A percentile compares a stretch with the other conserved stretches of the same genome.
These are phyloP conservation scores for Acidomyces sp. DNA, from an alignment of 495 filamentous ascomycete species.

Conservation along the genomic window DNA sequence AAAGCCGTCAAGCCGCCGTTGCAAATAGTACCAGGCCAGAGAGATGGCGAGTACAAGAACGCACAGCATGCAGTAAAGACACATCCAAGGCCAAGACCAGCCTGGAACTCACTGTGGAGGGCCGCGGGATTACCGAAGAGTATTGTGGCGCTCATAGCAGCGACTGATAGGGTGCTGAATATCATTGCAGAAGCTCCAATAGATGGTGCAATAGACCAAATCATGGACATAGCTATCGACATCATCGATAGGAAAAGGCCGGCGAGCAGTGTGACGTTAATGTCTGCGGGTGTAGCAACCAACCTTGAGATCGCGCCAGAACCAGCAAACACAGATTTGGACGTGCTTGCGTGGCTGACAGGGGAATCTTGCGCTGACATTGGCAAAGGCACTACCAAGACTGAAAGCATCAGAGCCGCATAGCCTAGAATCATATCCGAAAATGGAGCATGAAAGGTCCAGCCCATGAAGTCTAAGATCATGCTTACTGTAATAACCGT, in stretches of 20 bases:
- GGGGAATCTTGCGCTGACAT: background rate
- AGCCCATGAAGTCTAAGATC: constrained; percentile 15
- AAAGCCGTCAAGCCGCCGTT: constrained; percentile 18
- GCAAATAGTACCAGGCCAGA: constrained; percentile 16
- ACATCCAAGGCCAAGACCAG: constrained; percentile 15
- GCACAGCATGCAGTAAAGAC: constrained; percentile 10
- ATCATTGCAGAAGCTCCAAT: constrained; percentile 16
- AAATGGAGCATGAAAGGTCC: constrained; percentile 11
- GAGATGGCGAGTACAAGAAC: constrained; percentile 16
- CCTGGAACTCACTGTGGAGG: constrained; percentile 12
- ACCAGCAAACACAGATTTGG: background rate
- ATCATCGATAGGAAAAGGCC: constrained; percentile 20
- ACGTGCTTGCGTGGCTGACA: background rate
- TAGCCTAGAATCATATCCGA: constrained; percentile 32
- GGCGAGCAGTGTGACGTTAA: constrained; percentile 24
- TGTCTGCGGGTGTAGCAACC: constrained; percentile 18
- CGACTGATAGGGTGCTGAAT: constrained; percentile 17
- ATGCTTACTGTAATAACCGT: constrained; percentile 14
- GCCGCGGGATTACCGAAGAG: constrained; percentile 7
- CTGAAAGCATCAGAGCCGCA: constrained; percentile 32
- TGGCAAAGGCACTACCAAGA: constrained; percentile 34
- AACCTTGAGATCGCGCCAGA: constrained; percentile 4
- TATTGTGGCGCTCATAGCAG: constrained; percentile 8
- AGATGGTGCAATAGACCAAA: constrained; percentile 14
- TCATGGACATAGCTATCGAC: constrained; percentile 20